Percentiles rank a stretch among this genome's conserved stretches.
Evolutionary conservation across 352 stramenopile genomes (phyloP).

Genomic region (Globisporangium abappressorium): DNA sequence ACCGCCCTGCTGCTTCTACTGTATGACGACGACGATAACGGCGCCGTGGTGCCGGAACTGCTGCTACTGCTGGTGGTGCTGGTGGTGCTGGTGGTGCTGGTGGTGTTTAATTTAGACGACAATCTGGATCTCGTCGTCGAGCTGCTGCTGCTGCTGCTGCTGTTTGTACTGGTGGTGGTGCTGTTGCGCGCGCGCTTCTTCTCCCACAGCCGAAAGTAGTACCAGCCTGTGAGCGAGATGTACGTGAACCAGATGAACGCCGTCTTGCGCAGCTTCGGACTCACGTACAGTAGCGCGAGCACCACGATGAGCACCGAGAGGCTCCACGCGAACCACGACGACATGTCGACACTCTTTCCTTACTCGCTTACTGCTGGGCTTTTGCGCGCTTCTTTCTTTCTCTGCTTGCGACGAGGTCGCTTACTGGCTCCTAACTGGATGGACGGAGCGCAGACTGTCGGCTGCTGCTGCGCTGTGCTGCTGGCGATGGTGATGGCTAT

Average conservation of each 20-base stretch:
- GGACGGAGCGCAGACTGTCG: background rate
- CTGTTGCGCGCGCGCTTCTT: constrained; percentile 42
- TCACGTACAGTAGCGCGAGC: constrained; percentile 40
- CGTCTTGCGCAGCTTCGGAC: constrained; percentile 50
- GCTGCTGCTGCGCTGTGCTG: background rate
- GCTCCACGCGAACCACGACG: constrained; percentile 27
- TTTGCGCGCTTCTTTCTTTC: background rate
- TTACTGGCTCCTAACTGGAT: background rate
- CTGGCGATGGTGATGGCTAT: background rate
- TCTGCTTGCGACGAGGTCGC: background rate
- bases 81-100: too few relatives aligned
- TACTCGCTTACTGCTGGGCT: background rate
- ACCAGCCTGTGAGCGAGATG: constrained; percentile 78
- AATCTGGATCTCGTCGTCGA: too few relatives aligned
- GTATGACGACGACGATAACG: constrained; percentile 12
- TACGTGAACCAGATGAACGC: constrained; percentile 75
- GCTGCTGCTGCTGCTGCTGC: too few relatives aligned
- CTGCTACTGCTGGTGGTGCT: constrained; percentile 7
- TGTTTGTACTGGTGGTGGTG: too few relatives aligned
- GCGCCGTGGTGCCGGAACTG: background rate
- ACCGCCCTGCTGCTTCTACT: constrained; percentile 9
- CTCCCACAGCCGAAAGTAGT: constrained; percentile 78
- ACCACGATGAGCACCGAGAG: constrained; percentile 36
- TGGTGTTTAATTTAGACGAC: too few relatives aligned
- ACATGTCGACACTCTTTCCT: constrained; percentile 1